A percentile compares a stretch with the other conserved stretches of the same genome.
phyloP scores from a whole-genome alignment of 768 basidiomycete genomes.

The Mycena vitilis region DNA sequence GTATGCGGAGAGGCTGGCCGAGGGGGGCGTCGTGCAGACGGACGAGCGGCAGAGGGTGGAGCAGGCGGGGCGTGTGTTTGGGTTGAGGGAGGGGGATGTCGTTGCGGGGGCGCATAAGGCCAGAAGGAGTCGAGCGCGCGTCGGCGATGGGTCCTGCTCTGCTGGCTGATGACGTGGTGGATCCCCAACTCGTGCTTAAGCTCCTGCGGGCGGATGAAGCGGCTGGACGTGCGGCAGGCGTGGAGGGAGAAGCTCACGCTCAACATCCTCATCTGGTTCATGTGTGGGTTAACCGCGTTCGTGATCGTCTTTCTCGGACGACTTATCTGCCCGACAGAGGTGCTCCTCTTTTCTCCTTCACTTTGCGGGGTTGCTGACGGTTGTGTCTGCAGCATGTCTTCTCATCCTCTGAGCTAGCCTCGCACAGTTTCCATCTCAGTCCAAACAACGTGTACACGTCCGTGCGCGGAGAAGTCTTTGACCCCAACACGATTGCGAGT shows the following conservation, averaged over 20 bases:
- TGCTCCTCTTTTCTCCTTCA: neutral
- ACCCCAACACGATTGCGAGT: slow-evolving; percentile 74
- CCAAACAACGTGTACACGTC: slow-evolving; percentile 84
- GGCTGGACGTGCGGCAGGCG: slow-evolving; percentile 91
- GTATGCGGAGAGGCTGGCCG: slow-evolving; percentile 76
- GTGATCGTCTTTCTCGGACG: slow-evolving; percentile 90
- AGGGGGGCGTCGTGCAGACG: slow-evolving; percentile 69
- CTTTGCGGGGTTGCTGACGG: neutral
- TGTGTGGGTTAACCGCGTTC: slow-evolving; percentile 89
- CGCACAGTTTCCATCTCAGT: slow-evolving; percentile 68
- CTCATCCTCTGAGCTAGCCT: slow-evolving; percentile 77
- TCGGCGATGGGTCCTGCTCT: slow-evolving; percentile 87
- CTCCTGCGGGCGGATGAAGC: slow-evolving; percentile 91
- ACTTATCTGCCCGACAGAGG: slow-evolving; percentile 92
- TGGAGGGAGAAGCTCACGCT: slow-evolving; percentile 98
- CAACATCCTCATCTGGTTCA: slow-evolving; percentile 96
- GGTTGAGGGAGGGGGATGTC: slow-evolving; percentile 75
- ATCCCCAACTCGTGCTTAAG: slow-evolving; percentile 77
- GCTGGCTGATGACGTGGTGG: slow-evolving; percentile 95
- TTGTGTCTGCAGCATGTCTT: slow-evolving; percentile 70
- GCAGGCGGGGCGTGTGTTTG: slow-evolving; percentile 66
- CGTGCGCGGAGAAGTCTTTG: slow-evolving; percentile 96
- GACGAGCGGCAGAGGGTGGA: slow-evolving; percentile 69
- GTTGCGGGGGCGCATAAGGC: slow-evolving; percentile 90
- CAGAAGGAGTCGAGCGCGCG: slow-evolving; percentile 83